Evolutionary conservation across 768 basidiomycete genomes (phyloP).

Genomic region (Leccinum subtestaceum): DNA sequence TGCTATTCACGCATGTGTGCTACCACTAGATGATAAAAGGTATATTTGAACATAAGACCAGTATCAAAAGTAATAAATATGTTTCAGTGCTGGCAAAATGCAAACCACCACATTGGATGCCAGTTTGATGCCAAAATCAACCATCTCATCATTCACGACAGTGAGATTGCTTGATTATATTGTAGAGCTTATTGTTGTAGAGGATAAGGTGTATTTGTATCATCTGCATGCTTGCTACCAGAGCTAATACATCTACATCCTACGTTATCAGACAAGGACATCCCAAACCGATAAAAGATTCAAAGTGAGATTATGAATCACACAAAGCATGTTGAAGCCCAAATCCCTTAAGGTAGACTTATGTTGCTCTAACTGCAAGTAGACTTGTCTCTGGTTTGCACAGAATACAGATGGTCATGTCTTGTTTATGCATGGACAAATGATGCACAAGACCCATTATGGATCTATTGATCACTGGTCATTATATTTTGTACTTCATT

Average conservation of each 20-base stretch:
- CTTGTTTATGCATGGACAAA: slow-evolving; percentile 15
- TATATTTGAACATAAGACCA: not conserved
- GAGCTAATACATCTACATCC: not conserved
- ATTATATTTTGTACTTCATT: slow-evolving; percentile 7
- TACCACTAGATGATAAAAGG: not conserved
- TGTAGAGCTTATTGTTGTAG: not conserved
- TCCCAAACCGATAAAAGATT: not conserved
- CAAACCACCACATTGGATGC: not conserved
- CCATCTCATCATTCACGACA: not conserved
- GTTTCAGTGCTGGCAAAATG: not conserved
- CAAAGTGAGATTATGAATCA: not conserved
- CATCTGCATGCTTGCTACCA: not conserved
- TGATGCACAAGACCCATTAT: slow-evolving; percentile 9
- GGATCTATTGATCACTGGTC: slow-evolving; percentile 17
- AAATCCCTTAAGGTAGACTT: not conserved
- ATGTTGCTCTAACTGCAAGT: too few species aligned
- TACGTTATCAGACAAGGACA: not conserved
- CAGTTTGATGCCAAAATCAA: not conserved
- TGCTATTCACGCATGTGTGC: not conserved
- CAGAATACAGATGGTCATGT: not conserved
- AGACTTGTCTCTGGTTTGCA: too few species aligned
- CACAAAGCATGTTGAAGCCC: not conserved
- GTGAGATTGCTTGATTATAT: not conserved
- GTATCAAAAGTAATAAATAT: too few species aligned
- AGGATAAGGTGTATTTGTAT: not conserved